Conservation (phyloP, 208 protist species). For the Porcisia deanei region DNA sequence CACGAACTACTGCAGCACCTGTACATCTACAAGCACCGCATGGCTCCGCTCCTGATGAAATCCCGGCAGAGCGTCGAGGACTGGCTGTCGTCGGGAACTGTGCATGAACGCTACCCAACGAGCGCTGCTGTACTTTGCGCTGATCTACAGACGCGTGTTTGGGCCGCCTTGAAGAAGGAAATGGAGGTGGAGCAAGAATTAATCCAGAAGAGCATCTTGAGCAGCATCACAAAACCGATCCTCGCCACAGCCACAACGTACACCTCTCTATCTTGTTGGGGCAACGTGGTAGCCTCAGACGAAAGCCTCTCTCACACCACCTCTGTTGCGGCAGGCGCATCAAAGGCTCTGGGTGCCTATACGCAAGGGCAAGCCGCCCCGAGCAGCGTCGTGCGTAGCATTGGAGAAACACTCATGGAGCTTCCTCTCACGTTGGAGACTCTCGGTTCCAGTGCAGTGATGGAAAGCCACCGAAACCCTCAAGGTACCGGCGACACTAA, state of each 20-base stretch:
- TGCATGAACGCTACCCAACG: constrained; percentile 37
- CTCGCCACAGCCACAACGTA: constrained; percentile 41
- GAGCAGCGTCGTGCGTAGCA: constrained; percentile 50
- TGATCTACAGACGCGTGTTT: constrained; percentile 43
- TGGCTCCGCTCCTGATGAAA: constrained; percentile 35
- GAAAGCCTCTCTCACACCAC: not conserved
- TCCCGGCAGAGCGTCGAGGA: constrained; percentile 38
- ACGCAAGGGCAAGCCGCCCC: constrained; percentile 44
- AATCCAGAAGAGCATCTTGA: constrained; percentile 32
- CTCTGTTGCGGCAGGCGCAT: not conserved
- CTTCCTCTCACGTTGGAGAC: constrained; percentile 73
- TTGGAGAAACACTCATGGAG: constrained; percentile 86
- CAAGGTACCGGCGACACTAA: not conserved
- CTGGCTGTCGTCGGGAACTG: constrained; percentile 36
- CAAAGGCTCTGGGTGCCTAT: constrained; percentile 15
- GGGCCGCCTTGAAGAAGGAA: constrained; percentile 38
- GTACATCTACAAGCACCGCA: constrained; percentile 16
- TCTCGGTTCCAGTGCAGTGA: constrained; percentile 31
- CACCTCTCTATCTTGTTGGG: constrained; percentile 41
- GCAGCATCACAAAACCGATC: constrained; percentile 46
- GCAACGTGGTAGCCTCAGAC: constrained; percentile 5
- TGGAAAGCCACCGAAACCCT: constrained; percentile 5
- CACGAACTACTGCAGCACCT: constrained; percentile 28
- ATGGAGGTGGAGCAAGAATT: constrained; percentile 35
- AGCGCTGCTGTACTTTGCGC: constrained; percentile 22